Base-by-base conservation (phyloP, 768 basidiomycete species). In the Zangia roseola region DNA sequence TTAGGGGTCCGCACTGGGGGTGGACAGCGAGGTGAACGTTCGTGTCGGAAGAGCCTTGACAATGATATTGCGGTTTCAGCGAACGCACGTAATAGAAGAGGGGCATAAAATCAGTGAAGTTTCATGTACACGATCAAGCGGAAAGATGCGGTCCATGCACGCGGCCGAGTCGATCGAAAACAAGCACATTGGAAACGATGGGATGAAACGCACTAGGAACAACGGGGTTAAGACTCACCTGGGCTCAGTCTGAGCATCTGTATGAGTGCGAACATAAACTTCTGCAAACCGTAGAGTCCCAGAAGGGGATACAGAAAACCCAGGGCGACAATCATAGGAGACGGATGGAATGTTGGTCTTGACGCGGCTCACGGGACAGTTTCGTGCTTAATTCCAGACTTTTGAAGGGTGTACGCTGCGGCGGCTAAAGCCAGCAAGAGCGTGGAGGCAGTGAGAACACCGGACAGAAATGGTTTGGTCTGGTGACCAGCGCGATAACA, bases 21-120 rank as follows among this genome's bases (percentile, higher is more conserved):
- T 61, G 59, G 4, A 82, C 69, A 16, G 76, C 78, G 17, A 82
- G 75, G 40, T 72, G 72, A 13, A 79, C 60, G 6, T 41, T 39
- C 0, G 49, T 38, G 17, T 51, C 52, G 19, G 59, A 37, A 13
- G 49, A 33, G 17, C 34, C 60, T 69, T 55, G 50, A 47, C 41
- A 30, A 19, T 24, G 16, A 1, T 40, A n/a, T 24, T 6, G 41
- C 2, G 9, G 10, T 40, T 42, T 65, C 37, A 63, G 61, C 33
- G 20, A 43, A 34, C 14, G 47, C 7, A 20, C 5, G 1, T 10
- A 43, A 30, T 9, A 39, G 33, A 7, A 49, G 6, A 3, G 21
- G 20, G 20, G 47, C 26, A 26, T 25, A 54, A 52, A 42, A 23
- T n/a, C 2, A 16, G 24, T 20, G 19, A 10, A 13, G 16, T 6